These are phyloP conservation scores for Alternaria arborescens DNA, from an alignment of 2,329 filamentous ascomycete species.

Conservation along the genomic window DNA sequence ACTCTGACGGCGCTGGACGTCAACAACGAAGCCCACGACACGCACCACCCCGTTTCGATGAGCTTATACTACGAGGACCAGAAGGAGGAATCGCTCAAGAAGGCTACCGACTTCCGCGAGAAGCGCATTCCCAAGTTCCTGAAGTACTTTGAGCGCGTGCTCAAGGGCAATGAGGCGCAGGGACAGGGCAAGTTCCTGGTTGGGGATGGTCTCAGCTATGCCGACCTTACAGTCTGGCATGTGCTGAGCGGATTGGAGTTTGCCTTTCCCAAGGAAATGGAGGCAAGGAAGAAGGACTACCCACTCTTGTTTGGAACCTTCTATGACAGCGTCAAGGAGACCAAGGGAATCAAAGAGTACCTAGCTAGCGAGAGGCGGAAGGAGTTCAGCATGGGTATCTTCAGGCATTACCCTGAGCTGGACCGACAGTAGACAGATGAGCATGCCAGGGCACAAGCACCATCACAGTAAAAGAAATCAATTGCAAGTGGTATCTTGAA, in stretches of 20 bases:
- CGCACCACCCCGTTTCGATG: conserved; percentile 73
- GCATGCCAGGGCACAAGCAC: not conserved
- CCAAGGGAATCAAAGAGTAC: conserved; percentile 73
- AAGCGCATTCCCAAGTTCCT: conserved; percentile 76
- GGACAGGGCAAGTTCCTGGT: conserved; percentile 71
- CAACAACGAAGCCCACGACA: conserved; percentile 76
- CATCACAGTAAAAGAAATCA: conserved; percentile 44
- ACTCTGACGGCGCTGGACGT: conserved; percentile 76
- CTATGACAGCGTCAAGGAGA: conserved; percentile 68
- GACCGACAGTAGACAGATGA: conserved; percentile 58
- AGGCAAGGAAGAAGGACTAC: conserved; percentile 66
- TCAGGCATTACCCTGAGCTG: conserved; percentile 76
- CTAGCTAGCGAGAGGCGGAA: conserved; percentile 70
- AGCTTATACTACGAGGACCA: conserved; percentile 77
- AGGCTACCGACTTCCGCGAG: conserved; percentile 65
- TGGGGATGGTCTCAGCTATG: conserved; percentile 71
- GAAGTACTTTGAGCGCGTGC: conserved; percentile 72
- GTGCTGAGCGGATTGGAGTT: conserved; percentile 65
- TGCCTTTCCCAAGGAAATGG: conserved; percentile 75
- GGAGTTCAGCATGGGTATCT: conserved; percentile 72
- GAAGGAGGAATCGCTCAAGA: conserved; percentile 69
- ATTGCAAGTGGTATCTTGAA: conserved; percentile 50
- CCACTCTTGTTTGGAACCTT: conserved; percentile 67
- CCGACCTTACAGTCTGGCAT: conserved; percentile 78
- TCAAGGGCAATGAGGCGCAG: conserved; percentile 65